Base-by-base conservation (phyloP, 306 rosid species). In the Neltuma alba region DNA sequence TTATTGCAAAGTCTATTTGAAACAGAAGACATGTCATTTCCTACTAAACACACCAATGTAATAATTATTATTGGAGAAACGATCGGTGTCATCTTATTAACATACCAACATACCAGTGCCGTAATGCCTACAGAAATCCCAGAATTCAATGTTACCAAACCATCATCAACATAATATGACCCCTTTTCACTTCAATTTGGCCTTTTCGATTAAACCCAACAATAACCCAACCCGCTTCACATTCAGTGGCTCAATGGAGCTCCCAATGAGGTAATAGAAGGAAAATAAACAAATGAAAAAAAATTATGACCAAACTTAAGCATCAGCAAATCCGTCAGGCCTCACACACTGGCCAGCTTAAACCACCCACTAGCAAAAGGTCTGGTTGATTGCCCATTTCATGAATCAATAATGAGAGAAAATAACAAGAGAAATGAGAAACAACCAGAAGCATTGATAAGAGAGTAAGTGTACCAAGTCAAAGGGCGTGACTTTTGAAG, bases 401-500 rank as follows among this genome's bases (percentile, higher is more conserved):
- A 57, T 57, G 64, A 57, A 25, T 11, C 18, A 25, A 27, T 11
- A 0, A 55, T 9, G 64, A 25, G 64, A 30, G 30, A 30, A 33
- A 70, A 60, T 25, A 33, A 68, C 10, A 31, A 61, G 18, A 69
- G 69, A 37, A 44, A 1, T 76, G 60, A 1, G 48, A 60, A 42
- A 73, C 6, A 58, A 37, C 11, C 0, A 9, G 31, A 72, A 54
- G 15, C 2, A 11, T 25, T 60, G 9, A 2, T 5, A 47, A 30
- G 74, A 69, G 60, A 57, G 54, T 10, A 42, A 15, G 38, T 28
- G 62, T 83, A 89, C 92, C 90, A 25, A 76, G 79, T 77, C 14
- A 78, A 70, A 84, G 28, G 71, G 28, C 81, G 85, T 37, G 91
- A 75, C 31, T 81, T 88, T 41, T 63, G 88, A 65, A 84, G 79